Evolutionary conservation across 2,329 filamentous ascomycete genomes (phyloP).

Genomic region (Trichoderma brevicompactum): DNA sequence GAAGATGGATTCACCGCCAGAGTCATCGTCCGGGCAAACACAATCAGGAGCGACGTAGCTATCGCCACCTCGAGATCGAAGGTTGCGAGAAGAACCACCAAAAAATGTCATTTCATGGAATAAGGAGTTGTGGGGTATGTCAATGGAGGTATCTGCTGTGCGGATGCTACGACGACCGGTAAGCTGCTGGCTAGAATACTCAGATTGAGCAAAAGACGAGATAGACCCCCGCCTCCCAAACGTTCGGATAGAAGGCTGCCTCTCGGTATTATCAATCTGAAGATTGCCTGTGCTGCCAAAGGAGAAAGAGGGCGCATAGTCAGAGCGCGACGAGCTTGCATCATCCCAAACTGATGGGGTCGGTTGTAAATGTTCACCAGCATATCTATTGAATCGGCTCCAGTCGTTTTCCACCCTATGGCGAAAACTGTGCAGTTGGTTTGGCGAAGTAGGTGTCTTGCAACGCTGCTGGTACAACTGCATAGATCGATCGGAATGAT

Average conservation of each 20-base stretch:
- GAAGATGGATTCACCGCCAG: constrained; percentile 28
- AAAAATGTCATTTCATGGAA: constrained; percentile 23
- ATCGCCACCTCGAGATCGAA: constrained; percentile 22
- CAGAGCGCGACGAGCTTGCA: constrained; percentile 13
- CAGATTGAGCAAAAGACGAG: constrained; percentile 22
- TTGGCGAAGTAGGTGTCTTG: constrained; percentile 18
- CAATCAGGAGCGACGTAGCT: constrained; percentile 24
- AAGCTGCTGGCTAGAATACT: constrained; percentile 21
- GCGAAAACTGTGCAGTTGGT: constrained; percentile 21
- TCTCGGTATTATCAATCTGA: constrained; percentile 4
- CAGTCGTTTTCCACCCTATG: constrained; percentile 25
- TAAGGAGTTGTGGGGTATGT: constrained; percentile 19
- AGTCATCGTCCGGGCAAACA: constrained; percentile 15
- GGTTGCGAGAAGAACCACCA: constrained; percentile 16
- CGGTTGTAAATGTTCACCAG: constrained; percentile 11
- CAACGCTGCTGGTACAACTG: constrained; percentile 7
- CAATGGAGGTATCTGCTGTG: constrained; percentile 28
- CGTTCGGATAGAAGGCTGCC: constrained; percentile 2
- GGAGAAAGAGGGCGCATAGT: constrained; percentile 13
- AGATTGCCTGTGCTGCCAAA: constrained; percentile 10
- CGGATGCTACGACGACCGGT: constrained; percentile 22
- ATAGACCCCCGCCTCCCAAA: constrained; percentile 24
- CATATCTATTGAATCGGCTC: constrained; percentile 24
- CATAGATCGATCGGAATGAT: not conserved
- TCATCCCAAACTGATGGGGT: constrained; percentile 6